These are phyloP conservation scores for Penicillium hordei DNA, from an alignment of 2,329 filamentous ascomycete genomes.

Conservation along the genomic window DNA sequence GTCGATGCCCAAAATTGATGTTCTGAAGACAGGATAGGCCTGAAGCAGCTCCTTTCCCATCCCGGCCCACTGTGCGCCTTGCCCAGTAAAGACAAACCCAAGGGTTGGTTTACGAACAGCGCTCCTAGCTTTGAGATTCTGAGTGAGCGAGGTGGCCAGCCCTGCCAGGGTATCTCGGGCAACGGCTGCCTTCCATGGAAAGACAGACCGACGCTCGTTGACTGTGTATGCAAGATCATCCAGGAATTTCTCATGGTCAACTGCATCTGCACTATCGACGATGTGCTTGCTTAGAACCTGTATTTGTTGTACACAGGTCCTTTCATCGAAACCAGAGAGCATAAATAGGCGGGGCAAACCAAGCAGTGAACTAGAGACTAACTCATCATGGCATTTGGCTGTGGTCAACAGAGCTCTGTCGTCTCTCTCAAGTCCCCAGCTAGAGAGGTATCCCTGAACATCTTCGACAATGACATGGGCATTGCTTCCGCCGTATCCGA, in stretches of 20 bases:
- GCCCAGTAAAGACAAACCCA: constrained; percentile 36
- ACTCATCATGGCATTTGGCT: neutral
- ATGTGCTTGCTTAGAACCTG: constrained; percentile 15
- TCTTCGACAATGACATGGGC: constrained; percentile 46
- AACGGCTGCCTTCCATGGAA: constrained; percentile 21
- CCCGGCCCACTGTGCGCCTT: constrained; percentile 35
- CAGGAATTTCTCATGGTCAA: constrained; percentile 13
- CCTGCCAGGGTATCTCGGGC: constrained; percentile 4
- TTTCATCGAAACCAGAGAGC: constrained; percentile 27
- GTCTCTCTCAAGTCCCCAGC: neutral
- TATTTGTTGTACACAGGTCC: constrained; percentile 16
- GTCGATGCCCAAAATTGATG: neutral
- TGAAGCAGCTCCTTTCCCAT: constrained; percentile 34
- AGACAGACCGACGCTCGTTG: constrained; percentile 18
- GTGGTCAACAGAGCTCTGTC: neutral
- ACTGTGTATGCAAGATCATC: constrained; percentile 25
- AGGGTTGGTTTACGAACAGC: constrained; percentile 9
- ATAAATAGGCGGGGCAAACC: constrained; percentile 17
- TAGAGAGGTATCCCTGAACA: constrained; percentile 10
- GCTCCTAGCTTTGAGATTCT: constrained; percentile 4
- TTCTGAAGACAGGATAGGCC: constrained; percentile 17
- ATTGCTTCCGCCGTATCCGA: constrained; percentile 51
- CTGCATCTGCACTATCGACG: neutral
- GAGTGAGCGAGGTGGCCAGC: constrained; percentile 6
- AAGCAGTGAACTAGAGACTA: neutral